Base-by-base conservation (phyloP, 495 filamentous ascomycete species). In the Lindgomyces ingoldianus region DNA sequence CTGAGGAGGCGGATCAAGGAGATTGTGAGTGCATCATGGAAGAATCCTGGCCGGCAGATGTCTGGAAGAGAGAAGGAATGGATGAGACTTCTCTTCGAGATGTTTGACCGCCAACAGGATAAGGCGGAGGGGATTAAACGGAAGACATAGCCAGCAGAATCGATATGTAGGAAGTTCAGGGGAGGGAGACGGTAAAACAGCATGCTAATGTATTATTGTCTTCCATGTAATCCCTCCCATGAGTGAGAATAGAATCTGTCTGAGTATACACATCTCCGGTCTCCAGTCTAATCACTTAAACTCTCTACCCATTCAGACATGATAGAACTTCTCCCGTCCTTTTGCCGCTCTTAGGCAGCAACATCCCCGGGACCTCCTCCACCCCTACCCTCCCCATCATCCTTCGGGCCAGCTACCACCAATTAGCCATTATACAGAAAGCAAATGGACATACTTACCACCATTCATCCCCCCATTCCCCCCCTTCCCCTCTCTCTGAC, bases 1-100 rank as follows among this genome's bases (percentile, higher is more conserved):
- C 77, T 98, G 45, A 84, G 91, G 19, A 57, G 58, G 41, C 56
- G 73, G 29, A 57, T 75, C 18, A 68, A 63, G 60, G 57, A 67
- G 41, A 72, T 72, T 22, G 59, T 72, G 25, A 48, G 66, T 0
- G 46, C 53, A 10, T 56, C 55, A 8, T 62, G 60, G 64, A 72
- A 67, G 55, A 61, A 52, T 21, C 70, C 70, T 1, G 63, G 67
- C 9, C 50, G 57, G 30, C 26, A 18, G 46, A 48, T 70, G 47
- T 29, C 39, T n/a, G 30, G 21, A 9, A 67, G 62, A 51, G 61
- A 68, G 54, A 56, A 45, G 39, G 62, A 62, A 33, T 72, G 70
- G 70, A 47, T 72, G 60, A 59, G 45, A 4, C 24, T 71, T 9
- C 65, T 68, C 44, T 49, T 68, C 2, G 62, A 44, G 55, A 56